Base-by-base conservation (phyloP, 352 stramenopile species). In the Phytopythium kandeliae region DNA sequence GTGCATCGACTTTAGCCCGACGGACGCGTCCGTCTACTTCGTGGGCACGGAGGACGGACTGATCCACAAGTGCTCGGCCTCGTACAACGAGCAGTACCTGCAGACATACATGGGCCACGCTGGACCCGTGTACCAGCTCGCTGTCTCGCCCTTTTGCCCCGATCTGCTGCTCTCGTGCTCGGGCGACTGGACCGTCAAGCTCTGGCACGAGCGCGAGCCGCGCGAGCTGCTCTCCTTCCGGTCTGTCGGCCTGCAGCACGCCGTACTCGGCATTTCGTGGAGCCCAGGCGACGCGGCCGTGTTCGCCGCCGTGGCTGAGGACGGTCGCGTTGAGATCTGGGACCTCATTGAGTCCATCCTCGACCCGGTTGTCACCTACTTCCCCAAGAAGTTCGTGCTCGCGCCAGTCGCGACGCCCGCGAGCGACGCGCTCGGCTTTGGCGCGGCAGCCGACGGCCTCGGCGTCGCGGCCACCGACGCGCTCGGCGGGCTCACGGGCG, bases 71-170 rank as follows among this genome's bases (percentile, higher is more conserved):
- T 97, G 90, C 58, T 96, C 81, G 9, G 74, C 88, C 16, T 96
- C 84, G 52, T 98, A 98, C 83, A 97, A 95, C 55, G 92, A 97
- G 54, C 86, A 97, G 62, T 97, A 97, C 51, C 62, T 98, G 40
- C 78, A 97, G 54, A 96, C 86, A 30, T 97, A 96, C 57, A 65
- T 67, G 21, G 87, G 81, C 0, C 90, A 98, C 59, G 86, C 69
- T 0, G 92, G 84, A 1, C 90, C 92, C 0, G 86, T 97, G 28
- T 97, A 97, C 67, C 75, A 86, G 49, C 58, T 98, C 15, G 60
- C 86, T 0, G 88, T 89, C 37, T 96, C 82, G 34, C 87, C 87
- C 1, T 97, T 96, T 55, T 95, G 69, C 37, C 73, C 62, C 24
- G 71, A 92, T 25, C 47, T 91, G 19, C 96, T 97, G 44, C 67